Base-by-base conservation (phyloP, 163 green algal species). In the Chlorella variabilis region DNA sequence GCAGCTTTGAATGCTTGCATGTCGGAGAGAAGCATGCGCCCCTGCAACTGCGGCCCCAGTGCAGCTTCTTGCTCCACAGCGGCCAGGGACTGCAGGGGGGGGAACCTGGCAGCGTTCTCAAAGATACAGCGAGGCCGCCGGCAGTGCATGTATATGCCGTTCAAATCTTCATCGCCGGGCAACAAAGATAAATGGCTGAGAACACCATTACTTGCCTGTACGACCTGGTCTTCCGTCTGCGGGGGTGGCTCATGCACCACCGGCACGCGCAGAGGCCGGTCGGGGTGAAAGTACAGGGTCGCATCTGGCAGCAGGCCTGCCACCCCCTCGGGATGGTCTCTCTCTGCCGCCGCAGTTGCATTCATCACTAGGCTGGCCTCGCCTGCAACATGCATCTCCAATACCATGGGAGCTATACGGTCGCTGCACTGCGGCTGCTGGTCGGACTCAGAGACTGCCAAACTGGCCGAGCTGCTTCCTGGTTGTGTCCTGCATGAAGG, bases 1-100 rank as follows among this genome's bases (percentile, higher is more conserved):
- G 94, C 95, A 9, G 95, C 96, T 85, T 99, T 99, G 91, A 99
- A 99, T 0, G 95, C 94, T 1, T 91, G 83, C 94, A 98, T 98
- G 86, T 98, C 94, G 21, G 86, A 90, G 4, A 86, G n/a, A 59
- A 98, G 89, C 71, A 92, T 77, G 38, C 85, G 83, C 3, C 87
- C 84, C 70, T 93, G 83, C 81, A 95, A 49, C 29, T 84, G 38
- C 2, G 49, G 17, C 56, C 29, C 66, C 51, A 77, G 54, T 11
- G 23, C 23, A 0, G 67, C 71, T 9, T 51, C 34, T 23, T 68
- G 51, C 25, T n/a, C 51, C 5, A n/a, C 45, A 11, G 33, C 25
- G 0, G 51, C 31, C 51, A 69, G 51, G 20, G 34, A 45, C 71
- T 78, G 51, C 33, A 54, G 36, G 33, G 5, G 17, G 17, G 33